Base-by-base conservation (phyloP, 768 basidiomycete genomes). In the Steccherinum ochraceum region DNA sequence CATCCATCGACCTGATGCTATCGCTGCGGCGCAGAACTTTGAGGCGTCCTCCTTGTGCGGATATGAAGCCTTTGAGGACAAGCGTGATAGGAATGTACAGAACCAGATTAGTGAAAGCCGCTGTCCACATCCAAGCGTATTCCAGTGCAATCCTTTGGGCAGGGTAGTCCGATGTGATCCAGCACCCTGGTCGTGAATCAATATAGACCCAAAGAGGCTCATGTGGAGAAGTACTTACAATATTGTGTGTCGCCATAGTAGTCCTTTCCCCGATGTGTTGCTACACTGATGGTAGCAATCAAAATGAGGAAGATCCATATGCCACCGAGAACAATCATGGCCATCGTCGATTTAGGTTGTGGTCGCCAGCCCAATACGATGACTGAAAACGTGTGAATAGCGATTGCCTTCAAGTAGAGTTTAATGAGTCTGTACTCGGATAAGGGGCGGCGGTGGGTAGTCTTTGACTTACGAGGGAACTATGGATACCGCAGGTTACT, bases 111-210 rank as follows among this genome's bases (percentile, higher is more conserved):
- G 68, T 45, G 24, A 73, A 58, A 1, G 69, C 74, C 0, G 77
- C 63, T 4, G 72, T 48, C 78, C 79, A 81, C 40, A 78, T 62
- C 75, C 76, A 79, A n/a, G 75, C 49, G 51, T 78, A 80, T 51
- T 78, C 78, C 3, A 77, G 67, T 7, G 68, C 69, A 12, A 78
- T 72, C 44, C 67, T 67, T 52, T 77, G 71, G 4, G 59, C 58
- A 12, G 51, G 52, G 54, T 65, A 75, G 0, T 62, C 51, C 3
- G 57, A 35, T 3, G 55, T 51, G 40, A 80, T 78, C 78, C 79
- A 80, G 55, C 79, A 79, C 79, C 77, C 77, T 77, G 53, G 3
- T n/a, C 19, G 16, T 40, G 25, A 16, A 53, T 24, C 7, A 20
- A 4, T 24, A 4, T 12, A 41, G 54, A 21, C 30, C 39, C n/a